Conservation (phyloP, 140 eudicot species). For the Senecio squalidus region DNA sequence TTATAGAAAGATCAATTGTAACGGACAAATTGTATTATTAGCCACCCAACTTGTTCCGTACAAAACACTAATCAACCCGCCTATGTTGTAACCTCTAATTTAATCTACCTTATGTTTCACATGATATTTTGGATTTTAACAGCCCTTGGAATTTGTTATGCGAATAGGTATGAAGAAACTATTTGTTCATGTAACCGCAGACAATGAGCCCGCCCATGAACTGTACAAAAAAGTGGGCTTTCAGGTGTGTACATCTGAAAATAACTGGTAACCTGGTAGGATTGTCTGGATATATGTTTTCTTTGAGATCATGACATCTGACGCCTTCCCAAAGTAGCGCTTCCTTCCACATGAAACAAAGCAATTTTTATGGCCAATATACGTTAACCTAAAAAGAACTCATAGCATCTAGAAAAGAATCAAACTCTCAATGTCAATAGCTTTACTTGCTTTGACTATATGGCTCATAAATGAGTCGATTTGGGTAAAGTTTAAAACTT, state of each 20-base stretch:
- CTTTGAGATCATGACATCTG: not conserved
- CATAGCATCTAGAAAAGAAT: not conserved
- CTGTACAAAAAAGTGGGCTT: constrained; percentile 66
- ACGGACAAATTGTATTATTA: too few relatives aligned
- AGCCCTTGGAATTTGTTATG: constrained; percentile 1
- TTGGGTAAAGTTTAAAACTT: not conserved
- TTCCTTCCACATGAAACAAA: not conserved
- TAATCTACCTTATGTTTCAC: not conserved
- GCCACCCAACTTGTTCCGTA: too few relatives aligned
- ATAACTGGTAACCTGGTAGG: not conserved
- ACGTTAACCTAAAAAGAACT: constrained; percentile 4
- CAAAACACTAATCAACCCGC: not conserved
- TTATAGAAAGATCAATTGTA: too few relatives aligned
- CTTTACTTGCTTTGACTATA: not conserved
- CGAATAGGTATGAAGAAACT: constrained; percentile 63
- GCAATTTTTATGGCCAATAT: not conserved
- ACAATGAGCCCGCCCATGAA: constrained; percentile 73
- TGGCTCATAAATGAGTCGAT: not conserved
- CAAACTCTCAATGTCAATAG: not conserved
- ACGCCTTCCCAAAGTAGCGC: not conserved
- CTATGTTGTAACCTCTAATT: not conserved
- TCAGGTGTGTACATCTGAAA: constrained; percentile 39
- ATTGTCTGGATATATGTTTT: not conserved
- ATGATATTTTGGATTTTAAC: not conserved
- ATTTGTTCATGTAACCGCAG: constrained; percentile 72